Evolutionary conservation across 305 asterid genomes (phyloP).

Genomic region (Fraxinus velutina): DNA sequence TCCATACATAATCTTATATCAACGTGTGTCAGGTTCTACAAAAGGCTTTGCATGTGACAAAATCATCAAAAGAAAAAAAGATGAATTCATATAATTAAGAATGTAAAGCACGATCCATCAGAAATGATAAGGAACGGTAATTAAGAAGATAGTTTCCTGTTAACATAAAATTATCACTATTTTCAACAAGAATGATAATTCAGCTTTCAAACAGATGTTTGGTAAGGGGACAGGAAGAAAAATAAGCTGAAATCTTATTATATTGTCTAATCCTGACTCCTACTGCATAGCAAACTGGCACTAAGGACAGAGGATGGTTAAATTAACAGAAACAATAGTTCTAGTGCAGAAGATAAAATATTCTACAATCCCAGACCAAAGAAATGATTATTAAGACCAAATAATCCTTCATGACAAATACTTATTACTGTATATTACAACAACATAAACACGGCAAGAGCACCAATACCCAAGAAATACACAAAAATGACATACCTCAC

Average conservation of each 20-base stretch:
- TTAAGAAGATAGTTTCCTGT: neutral
- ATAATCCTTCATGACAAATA: neutral
- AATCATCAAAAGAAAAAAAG: neutral
- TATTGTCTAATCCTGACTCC: neutral
- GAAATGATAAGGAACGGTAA: neutral
- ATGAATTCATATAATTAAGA: neutral
- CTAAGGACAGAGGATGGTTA: neutral
- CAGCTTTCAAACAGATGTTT: neutral
- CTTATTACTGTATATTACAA: neutral
- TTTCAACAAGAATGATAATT: neutral
- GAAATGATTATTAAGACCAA: neutral
- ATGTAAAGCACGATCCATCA: neutral
- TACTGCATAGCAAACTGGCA: neutral
- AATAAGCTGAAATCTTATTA: neutral
- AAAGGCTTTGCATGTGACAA: neutral
- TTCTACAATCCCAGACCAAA: neutral
- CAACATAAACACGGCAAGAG: neutral
- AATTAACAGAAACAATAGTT: neutral
- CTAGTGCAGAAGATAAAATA: neutral
- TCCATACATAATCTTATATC: neutral
- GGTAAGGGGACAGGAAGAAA: neutral
- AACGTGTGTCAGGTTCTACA: neutral
- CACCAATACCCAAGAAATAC: slow-evolving; percentile 1
- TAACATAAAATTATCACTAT: neutral
- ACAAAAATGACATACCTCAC: slow-evolving; percentile 39